Percentiles rank a stretch among this genome's conserved stretches.
phyloP scores from a whole-genome alignment of 352 stramenopile genomes.

The Phytophthora vignae region DNA sequence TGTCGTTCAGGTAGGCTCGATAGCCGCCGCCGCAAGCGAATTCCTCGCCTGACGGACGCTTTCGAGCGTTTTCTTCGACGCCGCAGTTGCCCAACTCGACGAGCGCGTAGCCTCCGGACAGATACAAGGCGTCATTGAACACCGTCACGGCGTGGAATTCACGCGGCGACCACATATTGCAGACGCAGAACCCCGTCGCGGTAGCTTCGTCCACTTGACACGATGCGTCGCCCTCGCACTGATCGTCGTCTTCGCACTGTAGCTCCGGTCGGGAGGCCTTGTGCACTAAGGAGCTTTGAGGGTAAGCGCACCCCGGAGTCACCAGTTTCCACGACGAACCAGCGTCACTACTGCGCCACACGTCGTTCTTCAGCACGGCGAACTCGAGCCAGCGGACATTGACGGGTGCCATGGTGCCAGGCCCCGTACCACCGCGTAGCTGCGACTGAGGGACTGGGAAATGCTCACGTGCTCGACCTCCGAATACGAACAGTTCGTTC shows the following conservation, averaged over 20 bases:
- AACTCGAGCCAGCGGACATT: slow-evolving; percentile 71
- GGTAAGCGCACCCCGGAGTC: slow-evolving; percentile 67
- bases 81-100: slow-evolving; percentile 75
- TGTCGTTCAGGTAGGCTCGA: slow-evolving; percentile 72
- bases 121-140: slow-evolving; percentile 51
- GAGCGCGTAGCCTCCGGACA: slow-evolving; percentile 71
- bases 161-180: slow-evolving; percentile 81
- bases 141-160: slow-evolving; percentile 73
- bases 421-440: slow-evolving; percentile 48
- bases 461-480: slow-evolving; percentile 68
- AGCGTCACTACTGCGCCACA: slow-evolving; percentile 78
- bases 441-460: slow-evolving; percentile 61
- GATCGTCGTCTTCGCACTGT: slow-evolving; percentile 70
- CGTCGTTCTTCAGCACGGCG: slow-evolving; percentile 80
- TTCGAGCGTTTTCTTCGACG: slow-evolving; percentile 60
- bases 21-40: slow-evolving; percentile 73
- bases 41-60: slow-evolving; percentile 62
- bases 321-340: slow-evolving; percentile 79
- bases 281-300: slow-evolving; percentile 58
- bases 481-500: slow-evolving; percentile 69
- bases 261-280: slow-evolving; percentile 52
- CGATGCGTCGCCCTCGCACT: slow-evolving; percentile 70
- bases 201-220: slow-evolving; percentile 59
- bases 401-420: slow-evolving; percentile 30
- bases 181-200: slow-evolving; percentile 63